phyloP scores from a whole-genome alignment of 2,329 filamentous ascomycete species.

The Emmonsiellopsis sp. region DNA sequence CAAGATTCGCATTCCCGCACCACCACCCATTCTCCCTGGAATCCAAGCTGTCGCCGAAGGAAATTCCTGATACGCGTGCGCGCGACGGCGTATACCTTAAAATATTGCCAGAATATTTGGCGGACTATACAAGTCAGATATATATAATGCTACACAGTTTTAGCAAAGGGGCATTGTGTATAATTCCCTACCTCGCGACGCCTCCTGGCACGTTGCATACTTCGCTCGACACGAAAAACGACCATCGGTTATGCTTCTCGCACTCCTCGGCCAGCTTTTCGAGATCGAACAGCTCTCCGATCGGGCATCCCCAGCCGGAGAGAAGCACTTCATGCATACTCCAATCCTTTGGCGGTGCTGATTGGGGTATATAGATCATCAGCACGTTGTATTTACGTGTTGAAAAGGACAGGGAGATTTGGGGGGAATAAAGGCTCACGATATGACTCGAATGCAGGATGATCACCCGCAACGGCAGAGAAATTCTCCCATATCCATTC shows the following conservation, averaged over 20 bases:
- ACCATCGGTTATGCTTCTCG: slow-evolving; percentile 33
- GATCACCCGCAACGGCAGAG: slow-evolving; percentile 50
- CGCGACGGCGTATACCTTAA: slow-evolving; percentile 1
- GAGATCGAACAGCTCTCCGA: slow-evolving; percentile 41
- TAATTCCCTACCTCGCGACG: slow-evolving; percentile 17
- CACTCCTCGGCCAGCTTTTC: slow-evolving; percentile 33
- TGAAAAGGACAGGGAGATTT: slow-evolving; percentile 15
- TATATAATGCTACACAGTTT: not conserved
- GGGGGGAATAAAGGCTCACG: slow-evolving; percentile 22
- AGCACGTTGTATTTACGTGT: not conserved
- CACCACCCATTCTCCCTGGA: slow-evolving; percentile 10
- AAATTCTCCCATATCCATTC: slow-evolving; percentile 54
- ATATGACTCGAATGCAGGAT: slow-evolving; percentile 44
- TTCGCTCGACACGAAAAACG: slow-evolving; percentile 43
- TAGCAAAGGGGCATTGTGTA: not conserved
- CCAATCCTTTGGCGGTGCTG: slow-evolving; percentile 7
- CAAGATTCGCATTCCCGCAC: slow-evolving; percentile 33
- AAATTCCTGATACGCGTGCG: not conserved
- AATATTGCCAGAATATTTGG: slow-evolving; percentile 13
- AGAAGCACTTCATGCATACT: slow-evolving; percentile 40
- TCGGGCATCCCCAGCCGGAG: slow-evolving; percentile 44
- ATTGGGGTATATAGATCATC: not conserved
- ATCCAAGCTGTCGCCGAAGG: slow-evolving; percentile 10
- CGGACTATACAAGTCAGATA: slow-evolving; percentile 5
- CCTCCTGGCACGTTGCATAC: slow-evolving; percentile 43